Percentiles rank a stretch among this genome's conserved stretches.
These are phyloP conservation scores for Beauveria sp. DNA, from an alignment of 2,329 filamentous ascomycete species.

Conservation along the genomic window DNA sequence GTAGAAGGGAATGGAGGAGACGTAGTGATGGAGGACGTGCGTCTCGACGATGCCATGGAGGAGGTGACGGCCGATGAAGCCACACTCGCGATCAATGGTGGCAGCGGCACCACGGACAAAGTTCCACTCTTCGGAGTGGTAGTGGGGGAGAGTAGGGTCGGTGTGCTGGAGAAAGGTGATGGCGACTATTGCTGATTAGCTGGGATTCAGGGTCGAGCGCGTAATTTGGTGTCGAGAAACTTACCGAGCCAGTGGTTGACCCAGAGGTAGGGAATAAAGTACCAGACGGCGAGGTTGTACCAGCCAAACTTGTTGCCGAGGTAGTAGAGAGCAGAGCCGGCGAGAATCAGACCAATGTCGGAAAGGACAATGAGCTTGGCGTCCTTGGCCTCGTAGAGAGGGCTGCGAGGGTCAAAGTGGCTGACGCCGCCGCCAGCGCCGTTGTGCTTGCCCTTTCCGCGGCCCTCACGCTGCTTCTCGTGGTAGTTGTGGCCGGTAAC, in stretches of 20 bases:
- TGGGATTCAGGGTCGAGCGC: constrained; percentile 19
- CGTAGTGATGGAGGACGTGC: constrained; percentile 95
- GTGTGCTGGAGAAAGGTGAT: constrained; percentile 98
- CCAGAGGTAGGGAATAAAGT: constrained; percentile 91
- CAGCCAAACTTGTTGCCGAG: constrained; percentile 75
- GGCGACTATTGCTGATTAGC: constrained; percentile 52
- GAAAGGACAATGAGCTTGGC: constrained; percentile 79
- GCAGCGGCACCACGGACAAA: constrained; percentile 89
- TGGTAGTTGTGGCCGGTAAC: constrained; percentile 96
- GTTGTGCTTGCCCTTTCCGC: constrained; percentile 87
- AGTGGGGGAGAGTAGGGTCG: constrained; percentile 89
- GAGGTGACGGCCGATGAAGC: constrained; percentile 84
- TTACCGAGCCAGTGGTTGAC: constrained; percentile 98
- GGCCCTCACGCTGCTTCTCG: constrained; percentile 82
- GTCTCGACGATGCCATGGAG: constrained; percentile 93
- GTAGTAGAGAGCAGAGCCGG: constrained; percentile 52
- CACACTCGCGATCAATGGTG: constrained; percentile 95
- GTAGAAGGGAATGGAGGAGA: constrained; percentile 95
- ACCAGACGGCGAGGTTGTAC: constrained; percentile 87
- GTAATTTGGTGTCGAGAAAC: constrained; percentile 27
- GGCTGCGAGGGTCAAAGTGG: constrained; percentile 86
- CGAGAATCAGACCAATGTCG: constrained; percentile 70
- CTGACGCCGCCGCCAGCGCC: constrained; percentile 76
- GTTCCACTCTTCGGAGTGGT: constrained; percentile 79
- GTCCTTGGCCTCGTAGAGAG: constrained; percentile 86